Evolutionary conservation across 176 grass and related monocot species (phyloP).

Genomic region (Musa itinerans): DNA sequence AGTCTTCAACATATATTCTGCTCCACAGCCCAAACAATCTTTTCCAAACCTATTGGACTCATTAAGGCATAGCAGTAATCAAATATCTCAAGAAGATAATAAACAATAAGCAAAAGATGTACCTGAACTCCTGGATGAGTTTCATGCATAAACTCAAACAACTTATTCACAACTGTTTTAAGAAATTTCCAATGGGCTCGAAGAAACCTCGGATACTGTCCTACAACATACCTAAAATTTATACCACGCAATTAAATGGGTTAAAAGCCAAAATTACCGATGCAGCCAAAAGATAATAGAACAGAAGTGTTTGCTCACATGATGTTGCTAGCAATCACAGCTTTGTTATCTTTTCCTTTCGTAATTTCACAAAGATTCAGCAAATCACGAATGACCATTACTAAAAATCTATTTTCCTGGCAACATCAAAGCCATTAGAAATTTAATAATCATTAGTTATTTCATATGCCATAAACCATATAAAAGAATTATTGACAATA

Average conservation of each 20-base stretch:
- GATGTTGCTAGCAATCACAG: conserved; percentile 99
- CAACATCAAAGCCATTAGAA: conserved; percentile 12
- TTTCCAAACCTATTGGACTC: too few relatives aligned
- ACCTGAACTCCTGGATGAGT: conserved; percentile 99
- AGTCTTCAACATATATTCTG: too few relatives aligned
- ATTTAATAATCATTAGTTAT: neutral
- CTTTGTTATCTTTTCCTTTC: conserved; percentile 99
- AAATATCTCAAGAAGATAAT: neutral
- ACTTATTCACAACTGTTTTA: conserved; percentile 97
- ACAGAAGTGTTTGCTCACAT: conserved; percentile 35
- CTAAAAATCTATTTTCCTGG: conserved; percentile 96
- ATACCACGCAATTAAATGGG: conserved; percentile 20
- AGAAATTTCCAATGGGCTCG: conserved; percentile 99
- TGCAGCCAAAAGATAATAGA: neutral
- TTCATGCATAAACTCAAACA: conserved; percentile 99
- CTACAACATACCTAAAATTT: conserved; percentile 88
- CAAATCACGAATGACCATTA: conserved; percentile 98
- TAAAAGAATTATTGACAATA: neutral
- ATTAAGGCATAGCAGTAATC: neutral
- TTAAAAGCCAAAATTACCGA: neutral
- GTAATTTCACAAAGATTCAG: conserved; percentile 99
- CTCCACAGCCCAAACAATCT: too few relatives aligned
- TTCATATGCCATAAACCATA: neutral
- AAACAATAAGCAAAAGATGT: neutral
- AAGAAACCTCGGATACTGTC: conserved; percentile 97